These are phyloP conservation scores for Mycocentrospora acerina DNA, from an alignment of 2,329 filamentous ascomycete species.

Conservation along the genomic window DNA sequence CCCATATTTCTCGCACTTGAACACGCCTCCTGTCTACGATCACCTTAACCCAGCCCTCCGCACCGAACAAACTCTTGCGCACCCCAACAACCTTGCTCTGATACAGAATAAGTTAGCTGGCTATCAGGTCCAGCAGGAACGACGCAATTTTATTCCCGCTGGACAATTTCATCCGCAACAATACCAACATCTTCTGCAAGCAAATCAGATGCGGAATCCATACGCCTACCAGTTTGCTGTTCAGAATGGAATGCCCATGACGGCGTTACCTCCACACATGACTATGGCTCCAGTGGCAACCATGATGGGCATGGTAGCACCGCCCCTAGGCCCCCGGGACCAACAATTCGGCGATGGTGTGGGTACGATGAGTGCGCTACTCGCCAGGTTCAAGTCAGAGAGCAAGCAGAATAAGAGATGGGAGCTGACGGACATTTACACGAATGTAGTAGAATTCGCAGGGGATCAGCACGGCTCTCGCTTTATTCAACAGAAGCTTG, in stretches of 20 bases:
- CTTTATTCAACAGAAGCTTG: constrained; percentile 91
- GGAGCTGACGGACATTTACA: constrained; percentile 86
- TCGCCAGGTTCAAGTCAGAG: constrained; percentile 79
- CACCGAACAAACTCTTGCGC: constrained; percentile 44
- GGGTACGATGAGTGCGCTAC: constrained; percentile 67
- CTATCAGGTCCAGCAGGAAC: constrained; percentile 47
- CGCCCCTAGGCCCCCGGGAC: constrained; percentile 52
- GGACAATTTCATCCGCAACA: constrained; percentile 36
- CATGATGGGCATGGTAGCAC: constrained; percentile 41
- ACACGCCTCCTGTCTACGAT: constrained; percentile 49
- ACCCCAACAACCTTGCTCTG: constrained; percentile 47
- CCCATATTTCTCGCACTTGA: constrained; percentile 50
- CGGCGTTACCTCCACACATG: constrained; percentile 36
- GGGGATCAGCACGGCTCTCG: constrained; percentile 94
- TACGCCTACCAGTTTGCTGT: constrained; percentile 41
- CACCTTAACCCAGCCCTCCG: constrained; percentile 45
- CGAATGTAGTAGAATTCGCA: constrained; percentile 88
- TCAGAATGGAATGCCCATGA: constrained; percentile 39
- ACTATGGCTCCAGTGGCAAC: constrained; percentile 37
- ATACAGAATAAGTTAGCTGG: constrained; percentile 54
- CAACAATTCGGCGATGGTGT: constrained; percentile 53
- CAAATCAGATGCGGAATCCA: constrained; percentile 37
- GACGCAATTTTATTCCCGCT: constrained; percentile 36
- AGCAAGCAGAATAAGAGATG: constrained; percentile 73
- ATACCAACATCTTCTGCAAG: constrained; percentile 38